A percentile compares a stretch with the other conserved stretches of the same genome.
Conservation (phyloP, 2,329 filamentous ascomycete species). For the Nannizziopsis arthrosporioides region DNA sequence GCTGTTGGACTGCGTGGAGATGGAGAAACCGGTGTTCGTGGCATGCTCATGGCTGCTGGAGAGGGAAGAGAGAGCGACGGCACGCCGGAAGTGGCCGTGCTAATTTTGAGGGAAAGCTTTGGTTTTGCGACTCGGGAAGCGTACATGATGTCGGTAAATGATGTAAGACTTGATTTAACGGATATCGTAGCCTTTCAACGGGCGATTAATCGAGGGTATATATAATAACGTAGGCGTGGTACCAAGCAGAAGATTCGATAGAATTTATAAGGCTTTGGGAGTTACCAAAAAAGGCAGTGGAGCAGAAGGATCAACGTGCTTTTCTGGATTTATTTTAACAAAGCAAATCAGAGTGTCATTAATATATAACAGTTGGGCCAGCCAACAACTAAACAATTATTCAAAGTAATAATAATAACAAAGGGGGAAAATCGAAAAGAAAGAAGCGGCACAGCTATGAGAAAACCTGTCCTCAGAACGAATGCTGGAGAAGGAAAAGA, state of each 20-base stretch:
- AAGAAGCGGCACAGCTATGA: slow-evolving; percentile 7
- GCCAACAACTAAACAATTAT: slow-evolving; percentile 2
- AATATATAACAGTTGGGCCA: slow-evolving; percentile 6
- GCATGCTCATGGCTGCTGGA: slow-evolving; percentile 24
- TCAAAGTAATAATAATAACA: not conserved
- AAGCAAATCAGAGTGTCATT: not conserved
- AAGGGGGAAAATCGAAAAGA: not conserved
- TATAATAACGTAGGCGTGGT: not conserved
- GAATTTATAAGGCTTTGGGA: not conserved
- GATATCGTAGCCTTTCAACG: not conserved
- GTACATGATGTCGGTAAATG: slow-evolving; percentile 26
- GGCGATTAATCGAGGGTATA: not conserved
- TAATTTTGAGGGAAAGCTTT: slow-evolving; percentile 38
- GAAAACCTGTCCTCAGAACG: slow-evolving; percentile 11
- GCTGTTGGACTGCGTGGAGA: slow-evolving; percentile 33
- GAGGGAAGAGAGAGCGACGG: slow-evolving; percentile 35
- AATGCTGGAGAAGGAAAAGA: slow-evolving; percentile 9
- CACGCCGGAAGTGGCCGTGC: slow-evolving; percentile 25
- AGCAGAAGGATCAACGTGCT: not conserved
- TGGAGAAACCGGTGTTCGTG: slow-evolving; percentile 34
- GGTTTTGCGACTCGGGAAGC: slow-evolving; percentile 33
- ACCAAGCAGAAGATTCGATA: not conserved
- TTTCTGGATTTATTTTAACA: slow-evolving; percentile 1
- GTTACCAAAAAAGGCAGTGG: not conserved
- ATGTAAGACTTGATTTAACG: not conserved